These are phyloP conservation scores for Neurospora discreta DNA, from an alignment of 495 filamentous ascomycete genomes.

Conservation along the genomic window DNA sequence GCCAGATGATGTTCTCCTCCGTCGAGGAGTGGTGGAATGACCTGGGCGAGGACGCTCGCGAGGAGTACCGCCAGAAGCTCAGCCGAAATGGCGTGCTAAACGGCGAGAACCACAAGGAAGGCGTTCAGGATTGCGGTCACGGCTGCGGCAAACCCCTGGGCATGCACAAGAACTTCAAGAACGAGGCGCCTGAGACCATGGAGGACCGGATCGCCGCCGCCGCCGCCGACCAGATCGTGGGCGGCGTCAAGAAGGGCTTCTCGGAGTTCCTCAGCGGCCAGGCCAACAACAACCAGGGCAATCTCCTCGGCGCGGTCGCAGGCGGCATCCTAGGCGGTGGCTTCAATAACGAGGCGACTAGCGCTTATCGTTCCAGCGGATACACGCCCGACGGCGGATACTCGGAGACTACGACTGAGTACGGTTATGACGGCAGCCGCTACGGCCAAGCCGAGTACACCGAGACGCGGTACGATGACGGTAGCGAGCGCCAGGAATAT, in stretches of 20 bases:
- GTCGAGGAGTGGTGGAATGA: conserved; percentile 72
- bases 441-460: conserved; percentile 39
- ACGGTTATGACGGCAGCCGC: conserved; percentile 31
- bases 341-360: conserved; percentile 30
- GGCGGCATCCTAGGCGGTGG: conserved; percentile 35
- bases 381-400: conserved; percentile 31
- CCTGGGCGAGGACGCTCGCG: conserved; percentile 46
- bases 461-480: conserved; percentile 30
- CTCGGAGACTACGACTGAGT: conserved; percentile 30
- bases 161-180: conserved; percentile 33
- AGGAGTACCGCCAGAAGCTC: conserved; percentile 57
- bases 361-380: conserved; percentile 27
- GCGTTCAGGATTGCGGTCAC: conserved; percentile 73
- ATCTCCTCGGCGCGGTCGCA: conserved; percentile 31
- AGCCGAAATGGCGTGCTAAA: conserved; percentile 62
- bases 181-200: conserved; percentile 20
- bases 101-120: conserved; percentile 74
- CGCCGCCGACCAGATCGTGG: conserved; percentile 35
- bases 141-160: conserved; percentile 56
- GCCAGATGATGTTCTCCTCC: conserved; percentile 62
- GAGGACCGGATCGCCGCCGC: conserved; percentile 35
- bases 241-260: conserved; percentile 32
- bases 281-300: conserved; percentile 26
- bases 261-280: conserved; percentile 18
- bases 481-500: conserved; percentile 36